phyloP scores from a whole-genome alignment of 257 asterid genomes.

The Ilex aquifolium region DNA sequence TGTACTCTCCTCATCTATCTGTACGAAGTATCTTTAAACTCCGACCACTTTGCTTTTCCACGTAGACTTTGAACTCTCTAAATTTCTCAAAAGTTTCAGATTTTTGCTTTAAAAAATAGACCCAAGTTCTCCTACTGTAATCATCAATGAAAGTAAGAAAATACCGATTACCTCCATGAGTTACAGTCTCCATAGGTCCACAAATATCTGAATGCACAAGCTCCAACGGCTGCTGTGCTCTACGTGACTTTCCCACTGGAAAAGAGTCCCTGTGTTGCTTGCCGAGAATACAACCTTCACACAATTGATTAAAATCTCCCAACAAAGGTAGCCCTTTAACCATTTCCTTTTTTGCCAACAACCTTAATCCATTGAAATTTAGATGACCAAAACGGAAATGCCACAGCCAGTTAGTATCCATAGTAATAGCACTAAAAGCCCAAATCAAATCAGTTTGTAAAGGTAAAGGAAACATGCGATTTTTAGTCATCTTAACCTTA shows the following conservation, averaged over 20 bases:
- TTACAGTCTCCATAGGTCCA: neutral
- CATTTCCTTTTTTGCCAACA: no score
- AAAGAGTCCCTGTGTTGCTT: neutral
- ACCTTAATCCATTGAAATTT: no score
- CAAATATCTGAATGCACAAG: neutral
- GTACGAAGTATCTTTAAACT: neutral
- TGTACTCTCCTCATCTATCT: neutral
- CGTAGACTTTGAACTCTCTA: neutral
- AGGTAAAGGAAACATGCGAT: no score
- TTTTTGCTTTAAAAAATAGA: neutral
- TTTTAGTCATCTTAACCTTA: no score
- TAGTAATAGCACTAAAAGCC: no score
- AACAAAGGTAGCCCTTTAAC: no score
- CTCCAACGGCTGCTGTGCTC: neutral
- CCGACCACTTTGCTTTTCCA: neutral
- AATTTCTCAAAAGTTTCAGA: neutral
- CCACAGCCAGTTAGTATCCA: no score
- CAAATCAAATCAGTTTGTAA: no score
- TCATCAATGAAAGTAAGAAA: neutral
- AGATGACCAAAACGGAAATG: no score
- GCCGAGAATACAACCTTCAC: slow-evolving; percentile 1
- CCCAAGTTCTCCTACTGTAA: neutral
- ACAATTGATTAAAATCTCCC: neutral
- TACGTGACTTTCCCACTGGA: neutral
- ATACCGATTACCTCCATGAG: neutral